Evolutionary conservation across 495 filamentous ascomycete species (phyloP).

Genomic region (Beverwykella pulmonaria): DNA sequence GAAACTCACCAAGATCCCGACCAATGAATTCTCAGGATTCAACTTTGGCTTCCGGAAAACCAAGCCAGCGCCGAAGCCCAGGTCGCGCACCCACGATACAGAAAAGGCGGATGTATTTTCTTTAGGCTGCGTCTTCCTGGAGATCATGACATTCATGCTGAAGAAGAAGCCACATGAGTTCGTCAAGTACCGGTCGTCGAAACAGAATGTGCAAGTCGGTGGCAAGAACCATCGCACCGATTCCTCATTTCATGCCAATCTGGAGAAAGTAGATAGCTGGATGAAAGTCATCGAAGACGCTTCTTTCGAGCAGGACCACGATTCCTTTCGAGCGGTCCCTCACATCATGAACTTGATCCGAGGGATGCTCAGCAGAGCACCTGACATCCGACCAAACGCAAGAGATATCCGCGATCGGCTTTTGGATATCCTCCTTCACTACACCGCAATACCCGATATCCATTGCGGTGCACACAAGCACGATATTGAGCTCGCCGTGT

Average conservation of each 20-base stretch:
- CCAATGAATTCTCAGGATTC: constrained; percentile 36
- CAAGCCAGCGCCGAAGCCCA: constrained; percentile 26
- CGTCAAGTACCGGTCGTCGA: constrained; percentile 68
- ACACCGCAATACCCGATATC: constrained; percentile 33
- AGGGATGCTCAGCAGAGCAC: constrained; percentile 42
- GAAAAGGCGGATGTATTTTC: constrained; percentile 73
- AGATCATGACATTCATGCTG: constrained; percentile 70
- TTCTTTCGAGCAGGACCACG: constrained; percentile 31
- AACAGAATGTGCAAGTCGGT: constrained; percentile 55
- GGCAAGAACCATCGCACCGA: constrained; percentile 47
- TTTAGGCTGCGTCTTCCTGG: constrained; percentile 69
- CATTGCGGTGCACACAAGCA: constrained; percentile 32
- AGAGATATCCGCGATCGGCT: constrained; percentile 41
- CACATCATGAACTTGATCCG: constrained; percentile 41
- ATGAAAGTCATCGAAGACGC: constrained; percentile 64
- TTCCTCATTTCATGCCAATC: constrained; percentile 81
- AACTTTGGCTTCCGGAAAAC: constrained; percentile 35
- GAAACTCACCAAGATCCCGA: constrained; percentile 25
- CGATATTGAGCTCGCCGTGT: constrained; percentile 20
- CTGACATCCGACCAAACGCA: constrained; percentile 40
- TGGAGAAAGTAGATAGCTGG: constrained; percentile 77
- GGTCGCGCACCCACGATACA: constrained; percentile 30
- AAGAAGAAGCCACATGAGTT: constrained; percentile 74
- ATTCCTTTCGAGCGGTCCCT: constrained; percentile 41
- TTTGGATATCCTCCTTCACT: constrained; percentile 37